Evolutionary conservation across 495 filamentous ascomycete genomes (phyloP), one percentile per base, ranked within the genome.

Genomic region (Penicillium samsonianum): DNA sequence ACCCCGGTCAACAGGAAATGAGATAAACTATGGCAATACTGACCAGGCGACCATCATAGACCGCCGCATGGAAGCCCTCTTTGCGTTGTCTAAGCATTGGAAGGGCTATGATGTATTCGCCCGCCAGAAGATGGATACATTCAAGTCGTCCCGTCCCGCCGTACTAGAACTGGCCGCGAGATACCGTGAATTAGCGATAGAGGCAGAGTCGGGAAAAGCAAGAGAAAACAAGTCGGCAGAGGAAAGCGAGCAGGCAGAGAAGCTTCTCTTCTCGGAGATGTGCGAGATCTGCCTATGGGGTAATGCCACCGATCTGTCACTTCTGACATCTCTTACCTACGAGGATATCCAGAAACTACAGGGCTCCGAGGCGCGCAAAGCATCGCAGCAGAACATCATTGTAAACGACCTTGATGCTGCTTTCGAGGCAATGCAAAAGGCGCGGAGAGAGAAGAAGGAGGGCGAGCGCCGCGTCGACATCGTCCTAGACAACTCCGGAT

Each of bases 281-380:
- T 92, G 86, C 73, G 91, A 97, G 76, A 94, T 97, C 60, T 97
- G 94, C 65, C 82, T 98, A 19, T 98, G 94, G 94, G 95, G 94
- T 9, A 97, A 98, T 72, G 94, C 95, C 5, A 98, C 93, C 0
- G 95, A 98, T 62, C 80, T 98, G 17, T 96, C 90, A 0, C 87
- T 98, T 40, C 78, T 98, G 37, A 96, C 92, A 0, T 89, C 84
- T 58, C 83, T 98, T 51, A 89, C 90, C 2, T 97, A 96, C 71
- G 91, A 95, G 58, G 94, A 97, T 64, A 93, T 98, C 60, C 94
- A 98, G 73, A 93, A 94, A 66, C 81, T 98, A 14, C 94, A 98
- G 70, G 93, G 92, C 1, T 87, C 89, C 0, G 79, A 91, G 59
- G 91, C 92, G 5, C 82, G 93, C 42, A 93, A 93, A 65, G 82